A percentile compares a stretch with the other conserved stretches of the same genome.
phyloP scores from a whole-genome alignment of 2,329 filamentous ascomycete genomes.

The Rugonectria rugulosa region DNA sequence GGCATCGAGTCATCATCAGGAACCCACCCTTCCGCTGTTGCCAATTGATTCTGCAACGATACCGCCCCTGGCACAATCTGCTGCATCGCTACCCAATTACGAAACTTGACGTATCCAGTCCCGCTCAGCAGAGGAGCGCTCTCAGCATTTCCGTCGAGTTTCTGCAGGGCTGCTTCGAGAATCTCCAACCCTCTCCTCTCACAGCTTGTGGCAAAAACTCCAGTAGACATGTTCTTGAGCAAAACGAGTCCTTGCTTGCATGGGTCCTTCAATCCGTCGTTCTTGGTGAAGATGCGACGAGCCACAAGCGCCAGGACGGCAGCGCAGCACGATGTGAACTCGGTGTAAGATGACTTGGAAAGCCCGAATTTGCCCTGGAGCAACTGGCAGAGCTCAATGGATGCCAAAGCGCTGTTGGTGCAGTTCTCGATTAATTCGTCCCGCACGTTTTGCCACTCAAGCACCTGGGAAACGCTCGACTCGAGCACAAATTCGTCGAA shows the following conservation, averaged over 20 bases:
- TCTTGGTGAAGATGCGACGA: conserved; percentile 18
- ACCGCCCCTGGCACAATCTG: conserved; percentile 25
- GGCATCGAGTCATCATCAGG: background rate
- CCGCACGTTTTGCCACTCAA: conserved; percentile 15
- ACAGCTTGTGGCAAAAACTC: conserved; percentile 21
- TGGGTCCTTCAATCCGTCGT: background rate
- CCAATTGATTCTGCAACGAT: conserved; percentile 11
- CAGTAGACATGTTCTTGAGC: conserved; percentile 21
- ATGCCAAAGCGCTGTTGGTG: conserved; percentile 20
- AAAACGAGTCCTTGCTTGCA: conserved; percentile 25
- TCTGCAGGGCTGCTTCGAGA: conserved; percentile 21
- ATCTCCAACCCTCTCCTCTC: conserved; percentile 23
- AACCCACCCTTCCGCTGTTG: background rate
- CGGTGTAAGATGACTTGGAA: conserved; percentile 32
- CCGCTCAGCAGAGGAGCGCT: background rate
- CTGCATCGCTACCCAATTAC: conserved; percentile 32
- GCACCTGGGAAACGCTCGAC: background rate
- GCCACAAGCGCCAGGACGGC: conserved; percentile 26
- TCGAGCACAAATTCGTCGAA: conserved; percentile 11
- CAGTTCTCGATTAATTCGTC: conserved; percentile 22
- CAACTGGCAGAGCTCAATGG: conserved; percentile 28
- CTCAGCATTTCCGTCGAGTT: background rate
- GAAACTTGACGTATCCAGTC: conserved; percentile 30
- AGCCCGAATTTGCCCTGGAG: conserved; percentile 20
- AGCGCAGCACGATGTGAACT: conserved; percentile 31